phyloP scores from a whole-genome alignment of 495 filamentous ascomycete species.

The Hyaloscypha finlandica region DNA sequence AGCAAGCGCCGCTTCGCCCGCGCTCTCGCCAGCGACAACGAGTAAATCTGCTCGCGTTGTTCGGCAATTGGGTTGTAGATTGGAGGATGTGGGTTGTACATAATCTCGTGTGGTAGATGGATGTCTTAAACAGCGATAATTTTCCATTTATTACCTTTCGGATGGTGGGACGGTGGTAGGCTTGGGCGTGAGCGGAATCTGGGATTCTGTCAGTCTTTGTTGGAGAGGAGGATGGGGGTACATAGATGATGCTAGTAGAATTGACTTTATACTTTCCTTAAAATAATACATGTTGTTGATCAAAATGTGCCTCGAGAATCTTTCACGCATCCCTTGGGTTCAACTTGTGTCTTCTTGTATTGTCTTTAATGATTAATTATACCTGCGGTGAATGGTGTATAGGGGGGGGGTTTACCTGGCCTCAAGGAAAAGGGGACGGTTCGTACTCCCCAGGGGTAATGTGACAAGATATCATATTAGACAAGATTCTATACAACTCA shows the following conservation, averaged over 20 bases:
- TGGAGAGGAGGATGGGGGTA: conserved; percentile 1
- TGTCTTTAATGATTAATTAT: no score
- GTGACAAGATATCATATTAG: not conserved
- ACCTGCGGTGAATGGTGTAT: no score
- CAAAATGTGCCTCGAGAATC: not conserved
- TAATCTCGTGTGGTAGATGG: conserved; percentile 11
- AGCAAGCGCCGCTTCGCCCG: conserved; percentile 43
- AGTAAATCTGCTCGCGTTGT: conserved; percentile 13
- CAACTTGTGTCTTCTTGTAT: no score
- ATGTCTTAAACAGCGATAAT: not conserved
- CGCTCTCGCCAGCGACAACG: conserved; percentile 10
- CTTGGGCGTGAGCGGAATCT: conserved; percentile 18
- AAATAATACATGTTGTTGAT: not conserved
- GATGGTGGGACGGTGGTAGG: not conserved
- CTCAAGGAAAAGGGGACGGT: no score
- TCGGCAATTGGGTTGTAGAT: not conserved
- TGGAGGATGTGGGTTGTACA: conserved; percentile 2
- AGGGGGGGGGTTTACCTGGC: no score
- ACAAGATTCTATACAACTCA: not conserved
- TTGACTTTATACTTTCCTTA: conserved; percentile 30
- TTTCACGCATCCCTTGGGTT: no score
- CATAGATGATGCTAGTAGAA: conserved; percentile 14
- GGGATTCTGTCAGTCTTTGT: conserved; percentile 24
- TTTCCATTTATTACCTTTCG: conserved; percentile 6
- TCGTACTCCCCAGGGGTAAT: not conserved